Evolutionary conservation across 1,139 yeast genomes (phyloP).

Genomic region (Saccharomyces uvarum): DNA sequence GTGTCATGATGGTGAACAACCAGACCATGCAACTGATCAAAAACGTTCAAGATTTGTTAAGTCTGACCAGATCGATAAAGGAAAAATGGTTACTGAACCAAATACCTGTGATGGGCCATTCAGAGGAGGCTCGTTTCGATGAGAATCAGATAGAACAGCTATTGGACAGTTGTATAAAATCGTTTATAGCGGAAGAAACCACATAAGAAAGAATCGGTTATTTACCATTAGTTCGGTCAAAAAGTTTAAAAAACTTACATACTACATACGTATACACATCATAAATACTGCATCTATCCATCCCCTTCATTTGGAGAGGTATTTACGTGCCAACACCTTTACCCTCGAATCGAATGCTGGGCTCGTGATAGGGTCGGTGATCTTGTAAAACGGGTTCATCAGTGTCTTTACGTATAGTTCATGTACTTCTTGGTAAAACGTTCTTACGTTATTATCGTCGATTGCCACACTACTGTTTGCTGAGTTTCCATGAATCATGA

Average conservation of each 20-base stretch:
- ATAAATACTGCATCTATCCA: neutral
- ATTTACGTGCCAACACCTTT: constrained; percentile 65
- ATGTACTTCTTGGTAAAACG: constrained; percentile 76
- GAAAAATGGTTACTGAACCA: constrained; percentile 32
- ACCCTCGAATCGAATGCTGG: constrained; percentile 73
- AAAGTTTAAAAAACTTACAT: neutral
- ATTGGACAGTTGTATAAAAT: constrained; percentile 17
- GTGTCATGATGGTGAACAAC: constrained; percentile 27
- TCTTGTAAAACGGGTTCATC: constrained; percentile 78
- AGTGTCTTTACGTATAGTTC: constrained; percentile 82
- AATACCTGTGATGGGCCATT: constrained; percentile 20
- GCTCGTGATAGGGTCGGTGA: constrained; percentile 66
- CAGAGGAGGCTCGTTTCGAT: constrained; percentile 6
- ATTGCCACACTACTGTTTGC: constrained; percentile 26
- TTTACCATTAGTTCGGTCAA: neutral
- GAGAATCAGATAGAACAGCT: constrained; percentile 13
- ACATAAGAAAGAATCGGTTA: neutral
- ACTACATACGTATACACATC: neutral
- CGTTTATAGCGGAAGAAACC: constrained; percentile 12
- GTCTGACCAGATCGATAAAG: constrained; percentile 28
- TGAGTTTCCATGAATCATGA: constrained; percentile 60
- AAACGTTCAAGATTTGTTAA: constrained; percentile 30
- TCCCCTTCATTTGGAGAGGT: constrained; percentile 34
- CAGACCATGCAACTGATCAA: constrained; percentile 30
- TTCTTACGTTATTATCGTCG: constrained; percentile 72